Base-by-base conservation (phyloP, 2,329 filamentous ascomycete species). In the Chaetothyriales sp. region DNA sequence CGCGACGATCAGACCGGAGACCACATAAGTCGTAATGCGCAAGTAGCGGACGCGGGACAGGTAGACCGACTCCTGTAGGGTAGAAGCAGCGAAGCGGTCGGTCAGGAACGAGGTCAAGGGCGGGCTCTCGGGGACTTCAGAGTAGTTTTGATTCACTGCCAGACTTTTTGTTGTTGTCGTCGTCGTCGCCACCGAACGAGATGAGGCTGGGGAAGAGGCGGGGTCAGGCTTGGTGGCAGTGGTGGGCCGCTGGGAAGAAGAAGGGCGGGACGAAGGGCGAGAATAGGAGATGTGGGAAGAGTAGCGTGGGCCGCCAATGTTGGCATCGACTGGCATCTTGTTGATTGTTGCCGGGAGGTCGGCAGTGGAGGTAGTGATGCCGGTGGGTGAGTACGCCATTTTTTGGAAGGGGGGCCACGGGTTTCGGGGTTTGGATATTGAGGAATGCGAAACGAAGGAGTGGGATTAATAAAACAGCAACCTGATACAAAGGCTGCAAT, bases 11-110 rank as follows among this genome's bases (percentile, higher is more conserved):
- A 69, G 29, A 3, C 62, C 43, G 0, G 68, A 63, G 8, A 72
- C 55, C n/a, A 54, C 61, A 18, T 69, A 58, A 29, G 68, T 65
- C 33, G 58, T 50, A 60, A 61, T 64, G 33, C 67, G 65, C 8
- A 72, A 60, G 29, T 58, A 51, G 4, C 37, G 46, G 7, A 55
- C 51, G 40, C 50, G 52, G 10, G 43, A 43, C 13, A 60, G 54
- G 48, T 60, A 60, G 10, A 50, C 51, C 9, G 56, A 57, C 44
- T 60, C 58, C 44, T 58, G 52, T 5, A 50, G 48, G 1, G 59
- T 53, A 10, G 51, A 54, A 5, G 59, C 58, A 43, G 59, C 57
- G 40, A 60, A 47, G 43, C 58, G 59, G 5, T 54, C 54, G 48
- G 58, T 51, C 6, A 59, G 49, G 20, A 55, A 57, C 22, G 58